Base-by-base conservation (phyloP, 73 alveolate genomes). In the Blepharisma stoltei region DNA sequence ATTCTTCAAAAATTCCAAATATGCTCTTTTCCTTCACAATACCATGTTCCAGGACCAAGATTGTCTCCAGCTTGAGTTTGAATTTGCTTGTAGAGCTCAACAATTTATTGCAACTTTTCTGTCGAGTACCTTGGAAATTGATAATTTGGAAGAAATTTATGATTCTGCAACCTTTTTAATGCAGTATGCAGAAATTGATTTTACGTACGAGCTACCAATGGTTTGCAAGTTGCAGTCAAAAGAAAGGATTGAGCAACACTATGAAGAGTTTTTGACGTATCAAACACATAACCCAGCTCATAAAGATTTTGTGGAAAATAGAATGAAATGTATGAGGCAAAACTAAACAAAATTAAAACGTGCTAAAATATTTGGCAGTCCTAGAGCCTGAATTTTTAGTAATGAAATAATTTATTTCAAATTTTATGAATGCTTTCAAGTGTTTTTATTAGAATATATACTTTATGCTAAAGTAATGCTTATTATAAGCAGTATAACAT, bases 221-320 rank as follows among this genome's bases (percentile, higher is more conserved):
- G 73, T 60, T 1, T 60, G 73, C 46, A 60, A 25, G 73, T 1
- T 32, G 41, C 41, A 32, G 41, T 14, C 37, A 14, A 38, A 38
- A 25, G 18, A 14, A 14, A n/a, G 73, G 3, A n/a, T 38, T 60
- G 73, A 81, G 71, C 70, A 75, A 21, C 86, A 80, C 6, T 81
- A 77, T 55, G 86, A 77, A 76, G 83, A 81, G 55, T 81, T 81
- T 78, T 52, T 81, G 46, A 27, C 87, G 27, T 76, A 53, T 81
- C 76, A 81, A 55, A 81, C 89, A 6, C 86, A 81, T 37, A 81
- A 81, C 45, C 76, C 73, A 32, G 41, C 41, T 32, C 41, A 32
- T 32, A 32, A 32, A 32, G 41, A 32, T 32, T 32, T 32, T 32
- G 41, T 32, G 41, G 41, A 32, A 32, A 32, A 32, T 32, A 32